Evolutionary conservation across 345 rosid species (phyloP).

Genomic region (Arabidopsis suecica): DNA sequence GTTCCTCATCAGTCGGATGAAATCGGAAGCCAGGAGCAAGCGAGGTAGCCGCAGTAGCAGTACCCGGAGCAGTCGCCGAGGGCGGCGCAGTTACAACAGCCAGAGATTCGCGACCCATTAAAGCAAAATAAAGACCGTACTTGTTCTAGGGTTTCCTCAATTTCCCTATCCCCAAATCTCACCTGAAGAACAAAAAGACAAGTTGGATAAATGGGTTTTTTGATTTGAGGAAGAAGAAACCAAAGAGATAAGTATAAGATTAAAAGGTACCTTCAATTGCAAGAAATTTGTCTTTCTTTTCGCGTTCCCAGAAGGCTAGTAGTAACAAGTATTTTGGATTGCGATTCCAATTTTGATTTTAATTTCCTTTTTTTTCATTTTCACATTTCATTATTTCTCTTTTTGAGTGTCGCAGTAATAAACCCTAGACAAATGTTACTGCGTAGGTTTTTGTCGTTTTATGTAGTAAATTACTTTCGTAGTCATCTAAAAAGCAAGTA

Average conservation of each 20-base stretch:
- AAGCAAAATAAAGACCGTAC: constrained; percentile 10
- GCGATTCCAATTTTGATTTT: constrained; percentile 35
- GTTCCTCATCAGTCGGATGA: constrained; percentile 89
- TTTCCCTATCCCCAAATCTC: constrained; percentile 9
- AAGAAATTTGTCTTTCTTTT: constrained; percentile 60
- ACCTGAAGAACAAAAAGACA: neutral
- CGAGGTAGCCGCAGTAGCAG: constrained; percentile 53
- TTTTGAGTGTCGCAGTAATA: constrained; percentile 27
- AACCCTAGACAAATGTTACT: constrained; percentile 35
- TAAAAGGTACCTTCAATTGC: constrained; percentile 73
- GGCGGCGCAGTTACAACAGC: constrained; percentile 38
- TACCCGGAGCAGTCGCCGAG: constrained; percentile 30
- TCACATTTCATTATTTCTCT: neutral
- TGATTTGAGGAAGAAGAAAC: constrained; percentile 62
- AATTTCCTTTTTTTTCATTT: constrained; percentile 12
- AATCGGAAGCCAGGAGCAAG: constrained; percentile 95
- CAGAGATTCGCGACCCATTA: constrained; percentile 51
- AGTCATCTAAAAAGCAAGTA: neutral
- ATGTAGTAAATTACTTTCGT: constrained; percentile 16
- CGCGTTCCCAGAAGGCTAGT: constrained; percentile 18
- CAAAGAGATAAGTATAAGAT: constrained; percentile 23
- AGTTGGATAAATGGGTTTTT: constrained; percentile 38
- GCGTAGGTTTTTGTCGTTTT: constrained; percentile 39
- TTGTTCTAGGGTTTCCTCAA: constrained; percentile 32
- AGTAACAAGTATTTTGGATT: constrained; percentile 14